Conservation (phyloP, 2,329 filamentous ascomycete genomes). For the Fusarium decemcellulare region DNA sequence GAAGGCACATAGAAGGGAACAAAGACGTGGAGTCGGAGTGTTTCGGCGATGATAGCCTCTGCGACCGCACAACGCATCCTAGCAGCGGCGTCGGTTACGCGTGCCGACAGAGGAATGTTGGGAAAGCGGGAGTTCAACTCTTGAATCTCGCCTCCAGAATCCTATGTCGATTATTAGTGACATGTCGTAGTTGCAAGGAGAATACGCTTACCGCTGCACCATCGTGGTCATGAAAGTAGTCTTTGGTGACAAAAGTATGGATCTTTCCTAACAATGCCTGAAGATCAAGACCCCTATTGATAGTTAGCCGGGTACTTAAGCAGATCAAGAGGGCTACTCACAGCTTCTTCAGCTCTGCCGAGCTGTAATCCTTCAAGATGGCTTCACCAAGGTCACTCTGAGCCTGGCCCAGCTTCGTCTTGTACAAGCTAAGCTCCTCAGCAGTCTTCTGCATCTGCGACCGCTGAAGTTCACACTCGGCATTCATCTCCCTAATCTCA, state of each 20-base stretch:
- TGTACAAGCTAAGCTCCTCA: constrained; percentile 35
- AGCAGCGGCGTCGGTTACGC: constrained; percentile 36
- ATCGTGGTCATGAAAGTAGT: constrained; percentile 47
- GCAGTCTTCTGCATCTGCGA: constrained; percentile 39
- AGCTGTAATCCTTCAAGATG: constrained; percentile 34
- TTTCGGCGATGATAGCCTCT: constrained; percentile 45
- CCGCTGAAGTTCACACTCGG: constrained; percentile 45
- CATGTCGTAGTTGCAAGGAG: rapidly evolving
- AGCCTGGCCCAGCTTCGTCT: constrained; percentile 38
- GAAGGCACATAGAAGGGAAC: constrained; percentile 47
- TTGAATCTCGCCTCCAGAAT: constrained; percentile 41
- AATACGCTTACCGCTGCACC: constrained; percentile 34
- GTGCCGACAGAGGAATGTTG: constrained; percentile 43
- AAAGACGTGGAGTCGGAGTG: constrained; percentile 46
- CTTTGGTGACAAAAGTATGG: constrained; percentile 44
- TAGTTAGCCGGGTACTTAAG: constrained; percentile 5
- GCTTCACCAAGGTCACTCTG: constrained; percentile 44
- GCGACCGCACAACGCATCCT: constrained; percentile 49
- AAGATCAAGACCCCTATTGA: constrained; percentile 40
- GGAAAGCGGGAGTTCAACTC: constrained; percentile 41
- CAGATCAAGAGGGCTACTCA: constrained; percentile 10
- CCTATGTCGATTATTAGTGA: constrained; percentile 8
- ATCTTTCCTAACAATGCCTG: constrained; percentile 42
- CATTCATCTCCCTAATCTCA: constrained; percentile 46
- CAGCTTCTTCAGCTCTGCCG: constrained; percentile 42